A percentile compares a stretch with the other conserved stretches of the same genome.
Evolutionary conservation across 2,329 filamentous ascomycete genomes (phyloP).

Genomic region (Apiospora aurea): DNA sequence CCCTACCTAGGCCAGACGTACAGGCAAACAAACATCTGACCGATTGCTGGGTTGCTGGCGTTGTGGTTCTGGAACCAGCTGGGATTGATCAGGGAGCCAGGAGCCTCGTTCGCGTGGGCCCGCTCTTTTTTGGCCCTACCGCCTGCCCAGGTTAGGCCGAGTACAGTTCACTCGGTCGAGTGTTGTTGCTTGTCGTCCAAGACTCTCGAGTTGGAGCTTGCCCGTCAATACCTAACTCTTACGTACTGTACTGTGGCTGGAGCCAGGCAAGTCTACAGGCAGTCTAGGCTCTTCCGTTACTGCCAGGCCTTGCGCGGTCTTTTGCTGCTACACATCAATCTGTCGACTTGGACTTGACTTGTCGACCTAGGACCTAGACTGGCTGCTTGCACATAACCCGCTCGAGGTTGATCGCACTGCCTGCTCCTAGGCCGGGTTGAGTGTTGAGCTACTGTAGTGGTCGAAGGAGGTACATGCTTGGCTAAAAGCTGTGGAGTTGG

Average conservation of each 20-base stretch:
- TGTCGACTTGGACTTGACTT: neutral
- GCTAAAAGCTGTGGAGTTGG: constrained; percentile 11
- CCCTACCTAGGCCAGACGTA: neutral
- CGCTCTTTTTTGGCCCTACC: constrained; percentile 7
- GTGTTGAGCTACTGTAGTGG: constrained; percentile 11
- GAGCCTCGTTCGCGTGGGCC: constrained; percentile 4
- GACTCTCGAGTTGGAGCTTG: neutral
- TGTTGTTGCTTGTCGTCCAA: neutral
- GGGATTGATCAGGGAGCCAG: constrained; percentile 19
- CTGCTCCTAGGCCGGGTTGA: neutral
- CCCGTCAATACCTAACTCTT: constrained; percentile 19
- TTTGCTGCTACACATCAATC: neutral
- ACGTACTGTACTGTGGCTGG: constrained; percentile 9
- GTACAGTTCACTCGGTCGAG: constrained; percentile 15
- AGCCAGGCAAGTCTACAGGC: neutral
- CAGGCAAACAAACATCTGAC: too few relatives aligned
- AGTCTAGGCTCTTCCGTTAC: neutral
- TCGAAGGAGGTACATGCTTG: constrained; percentile 4
- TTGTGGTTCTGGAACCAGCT: constrained; percentile 11
- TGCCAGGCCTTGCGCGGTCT: neutral
- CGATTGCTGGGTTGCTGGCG: neutral
- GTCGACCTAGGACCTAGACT: neutral
- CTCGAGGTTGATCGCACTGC: neutral
- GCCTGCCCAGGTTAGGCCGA: constrained; percentile 14
- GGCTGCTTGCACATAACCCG: neutral